Evolutionary conservation across 2,329 filamentous ascomycete species (phyloP), one percentile per base, ranked within the genome.

Genomic region (Claviceps quebecensis): DNA sequence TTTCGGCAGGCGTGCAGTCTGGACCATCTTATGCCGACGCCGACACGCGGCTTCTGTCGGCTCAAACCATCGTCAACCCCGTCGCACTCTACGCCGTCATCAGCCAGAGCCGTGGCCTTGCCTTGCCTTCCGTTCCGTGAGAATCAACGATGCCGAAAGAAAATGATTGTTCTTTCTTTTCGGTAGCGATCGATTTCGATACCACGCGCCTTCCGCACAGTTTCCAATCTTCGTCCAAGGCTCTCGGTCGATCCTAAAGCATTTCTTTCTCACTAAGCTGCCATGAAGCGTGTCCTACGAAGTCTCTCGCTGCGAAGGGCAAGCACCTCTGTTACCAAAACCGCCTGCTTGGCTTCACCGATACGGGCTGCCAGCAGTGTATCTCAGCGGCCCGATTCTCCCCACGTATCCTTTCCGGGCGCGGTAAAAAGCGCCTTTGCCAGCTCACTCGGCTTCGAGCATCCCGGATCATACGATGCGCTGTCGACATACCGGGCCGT

Each of bases 351-450:
- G 52, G 54, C 55, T 39, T 50, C 57, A 48, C 51, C 58, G 17
- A 51, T 62, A 49, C 69, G 73, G 56, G 59, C 60, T 40, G 70
- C 70, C 38, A 72, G 75, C 62, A 73, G 71, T 55, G 66, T 80
- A 52, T 78, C 77, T 4, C 78, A 81, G 59, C 70, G 72, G 13
- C 77, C 74, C 9, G 73, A 79, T 53, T 73, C 77, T 1, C 70
- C 72, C 48, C 72, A 73, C 57, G 75, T 81, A 19, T 77, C 76
- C n/a, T 98, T 98, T 59, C 93, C 93, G 0, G 93, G 93, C n/a
- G 93, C 93, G 1, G 75, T 97, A 49, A 91, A 96, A 66, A 95
- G 88, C 65, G 87, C 87, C 56, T 98, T 98, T 68, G 95, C 87
- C 4, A 84, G 79, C 57, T 74, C 76, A 0, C 83, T 97, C 67